Conservation (phyloP, 805 yeast genomes). For the Saccharomycopsis babjevae region DNA sequence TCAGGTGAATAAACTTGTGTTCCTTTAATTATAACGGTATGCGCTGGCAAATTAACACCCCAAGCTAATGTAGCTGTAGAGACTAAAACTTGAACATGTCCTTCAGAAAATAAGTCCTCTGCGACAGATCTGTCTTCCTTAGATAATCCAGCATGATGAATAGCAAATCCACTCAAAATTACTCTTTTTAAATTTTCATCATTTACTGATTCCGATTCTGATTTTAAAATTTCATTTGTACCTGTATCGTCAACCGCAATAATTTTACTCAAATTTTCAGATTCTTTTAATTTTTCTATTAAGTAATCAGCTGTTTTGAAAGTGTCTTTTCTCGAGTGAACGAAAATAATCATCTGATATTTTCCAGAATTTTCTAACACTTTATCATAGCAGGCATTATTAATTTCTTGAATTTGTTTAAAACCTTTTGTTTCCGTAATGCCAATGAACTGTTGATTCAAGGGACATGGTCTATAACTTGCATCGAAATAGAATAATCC, state of each 20-base stretch:
- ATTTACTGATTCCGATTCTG: constrained; percentile 49
- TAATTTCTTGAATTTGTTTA: constrained; percentile 71
- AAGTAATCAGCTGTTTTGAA: constrained; percentile 71
- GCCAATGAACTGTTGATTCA: constrained; percentile 81
- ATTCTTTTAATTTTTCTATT: constrained; percentile 48
- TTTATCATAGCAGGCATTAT: constrained; percentile 82
- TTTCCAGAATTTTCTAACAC: constrained; percentile 52
- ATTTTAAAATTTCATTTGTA: constrained; percentile 48
- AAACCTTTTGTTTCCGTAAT: constrained; percentile 75
- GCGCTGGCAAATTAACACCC: constrained; percentile 96
- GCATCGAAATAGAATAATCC: constrained; percentile 79
- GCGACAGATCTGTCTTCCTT: constrained; percentile 64
- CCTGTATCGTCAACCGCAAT: constrained; percentile 41
- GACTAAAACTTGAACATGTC: constrained; percentile 71
- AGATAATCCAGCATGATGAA: constrained; percentile 86
- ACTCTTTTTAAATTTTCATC: constrained; percentile 48
- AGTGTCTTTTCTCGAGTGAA: constrained; percentile 90
- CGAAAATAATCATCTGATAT: constrained; percentile 81
- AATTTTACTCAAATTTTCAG: constrained; percentile 36
- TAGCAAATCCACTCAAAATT: constrained; percentile 65
- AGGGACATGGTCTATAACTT: constrained; percentile 82
- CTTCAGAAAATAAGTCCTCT: constrained; percentile 84
- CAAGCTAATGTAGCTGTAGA: constrained; percentile 93
- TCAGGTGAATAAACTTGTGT: constrained; percentile 92
- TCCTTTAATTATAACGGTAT: constrained; percentile 86